These are phyloP conservation scores for Metschnikowia cerradonensis DNA, from an alignment of 805 yeast species.

Conservation along the genomic window DNA sequence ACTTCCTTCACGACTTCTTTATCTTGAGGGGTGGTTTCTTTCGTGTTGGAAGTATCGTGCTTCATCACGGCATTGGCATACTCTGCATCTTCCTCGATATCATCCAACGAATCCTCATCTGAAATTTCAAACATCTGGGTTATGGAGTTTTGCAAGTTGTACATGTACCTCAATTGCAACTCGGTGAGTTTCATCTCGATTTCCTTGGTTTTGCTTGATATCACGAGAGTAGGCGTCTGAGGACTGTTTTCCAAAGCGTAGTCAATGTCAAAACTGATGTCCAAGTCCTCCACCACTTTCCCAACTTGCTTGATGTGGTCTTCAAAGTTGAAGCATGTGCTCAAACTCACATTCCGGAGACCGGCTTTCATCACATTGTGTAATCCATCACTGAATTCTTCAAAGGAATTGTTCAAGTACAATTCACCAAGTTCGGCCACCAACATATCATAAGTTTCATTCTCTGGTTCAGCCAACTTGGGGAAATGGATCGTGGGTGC, in stretches of 20 bases:
- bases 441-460: constrained; percentile 50
- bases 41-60: constrained; percentile 16
- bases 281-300: constrained; percentile 64
- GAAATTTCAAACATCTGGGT: constrained; percentile 47
- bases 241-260: constrained; percentile 41
- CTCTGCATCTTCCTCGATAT: constrained; percentile 59
- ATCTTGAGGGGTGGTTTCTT: background rate
- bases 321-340: constrained; percentile 54
- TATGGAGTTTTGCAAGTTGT: constrained; percentile 52
- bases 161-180: constrained; percentile 57
- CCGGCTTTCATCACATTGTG: constrained; percentile 65
- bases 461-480: constrained; percentile 39
- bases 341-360: constrained; percentile 63
- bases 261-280: constrained; percentile 56
- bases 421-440: constrained; percentile 81
- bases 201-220: constrained; percentile 59
- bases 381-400: constrained; percentile 20
- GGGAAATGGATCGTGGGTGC: constrained; percentile 89
- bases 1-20: background rate
- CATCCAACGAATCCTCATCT: constrained; percentile 43
- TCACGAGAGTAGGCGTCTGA: constrained; percentile 45
- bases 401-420: constrained; percentile 60
- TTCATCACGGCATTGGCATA: constrained; percentile 52
- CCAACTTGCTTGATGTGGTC: constrained; percentile 46
- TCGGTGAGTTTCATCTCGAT: constrained; percentile 68